Evolutionary conservation across 2,329 filamentous ascomycete species (phyloP).

Genomic region (Aureobasidium melanogenum): DNA sequence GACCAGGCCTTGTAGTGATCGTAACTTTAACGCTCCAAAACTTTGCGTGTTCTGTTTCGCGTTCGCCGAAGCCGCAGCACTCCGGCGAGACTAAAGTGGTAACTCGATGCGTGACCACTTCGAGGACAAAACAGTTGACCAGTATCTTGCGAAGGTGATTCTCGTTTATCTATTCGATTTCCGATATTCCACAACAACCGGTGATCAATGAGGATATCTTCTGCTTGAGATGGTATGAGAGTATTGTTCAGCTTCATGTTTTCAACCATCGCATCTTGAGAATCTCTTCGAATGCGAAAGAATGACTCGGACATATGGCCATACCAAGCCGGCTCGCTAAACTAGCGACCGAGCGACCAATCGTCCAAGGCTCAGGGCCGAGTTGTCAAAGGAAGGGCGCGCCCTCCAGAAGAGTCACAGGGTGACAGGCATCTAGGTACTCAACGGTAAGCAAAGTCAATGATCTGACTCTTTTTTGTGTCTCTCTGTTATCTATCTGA

Average conservation of each 20-base stretch:
- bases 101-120: not conserved
- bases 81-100: not conserved
- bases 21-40: not conserved
- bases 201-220: no score
- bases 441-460: constrained; percentile 11
- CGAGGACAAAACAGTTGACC: not conserved
- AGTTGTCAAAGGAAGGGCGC: constrained; percentile 11
- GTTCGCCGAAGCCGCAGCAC: not conserved
- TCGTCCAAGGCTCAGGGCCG: not conserved
- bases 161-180: not conserved
- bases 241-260: not conserved
- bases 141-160: not conserved
- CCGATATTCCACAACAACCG: no score
- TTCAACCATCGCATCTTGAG: not conserved
- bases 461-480: not conserved
- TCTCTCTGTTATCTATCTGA: not conserved
- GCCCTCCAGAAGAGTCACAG: constrained; percentile 4
- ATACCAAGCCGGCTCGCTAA: not conserved
- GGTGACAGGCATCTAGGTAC: not conserved
- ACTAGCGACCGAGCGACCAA: not conserved
- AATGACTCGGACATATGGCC: not conserved
- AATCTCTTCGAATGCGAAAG: not conserved
- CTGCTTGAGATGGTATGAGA: no score
- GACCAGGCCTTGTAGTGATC: not conserved
- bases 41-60: not conserved